These are phyloP conservation scores for Cystobasidium onofrii DNA, from an alignment of 768 basidiomycete genomes.

Conservation along the genomic window DNA sequence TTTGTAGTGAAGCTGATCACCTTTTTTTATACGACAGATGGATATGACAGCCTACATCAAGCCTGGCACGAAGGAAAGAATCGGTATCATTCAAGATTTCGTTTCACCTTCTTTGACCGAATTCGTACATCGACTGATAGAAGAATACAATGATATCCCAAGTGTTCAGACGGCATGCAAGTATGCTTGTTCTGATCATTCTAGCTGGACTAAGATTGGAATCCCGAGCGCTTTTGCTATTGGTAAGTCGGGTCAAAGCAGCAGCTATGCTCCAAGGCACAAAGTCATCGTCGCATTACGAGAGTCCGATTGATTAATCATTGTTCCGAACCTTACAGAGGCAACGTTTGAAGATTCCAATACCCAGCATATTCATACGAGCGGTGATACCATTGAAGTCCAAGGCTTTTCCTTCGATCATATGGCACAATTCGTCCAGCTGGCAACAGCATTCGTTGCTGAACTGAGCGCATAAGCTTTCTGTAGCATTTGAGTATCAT, in stretches of 20 bases:
- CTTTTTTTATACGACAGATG: constrained; percentile 36
- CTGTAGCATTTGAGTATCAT: too few relatives aligned
- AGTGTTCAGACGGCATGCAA: constrained; percentile 39
- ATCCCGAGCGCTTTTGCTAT: constrained; percentile 33
- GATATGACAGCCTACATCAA: constrained; percentile 47
- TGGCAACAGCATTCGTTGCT: constrained; percentile 38
- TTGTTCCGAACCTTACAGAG: constrained; percentile 5
- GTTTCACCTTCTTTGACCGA: constrained; percentile 37
- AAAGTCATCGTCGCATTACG: too few relatives aligned
- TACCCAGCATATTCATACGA: constrained; percentile 40
- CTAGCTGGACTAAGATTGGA: constrained; percentile 35
- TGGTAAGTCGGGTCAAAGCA: constrained; percentile 39
- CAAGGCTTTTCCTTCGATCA: constrained; percentile 42
- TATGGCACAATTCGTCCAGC: constrained; percentile 40
- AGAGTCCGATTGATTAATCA: too few relatives aligned
- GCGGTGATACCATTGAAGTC: constrained; percentile 33
- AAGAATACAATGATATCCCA: constrained; percentile 39
- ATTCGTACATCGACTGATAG: constrained; percentile 38
- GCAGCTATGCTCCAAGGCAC: too few relatives aligned
- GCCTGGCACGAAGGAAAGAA: constrained; percentile 38
- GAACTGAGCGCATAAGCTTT: constrained; percentile 33
- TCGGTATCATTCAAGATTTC: constrained; percentile 42
- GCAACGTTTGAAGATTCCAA: constrained; percentile 34
- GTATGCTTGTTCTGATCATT: constrained; percentile 41
- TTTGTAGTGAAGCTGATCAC: too few relatives aligned